Conservation (phyloP, 495 filamentous ascomycete species). For the Rhizodiscina lignyota region DNA sequence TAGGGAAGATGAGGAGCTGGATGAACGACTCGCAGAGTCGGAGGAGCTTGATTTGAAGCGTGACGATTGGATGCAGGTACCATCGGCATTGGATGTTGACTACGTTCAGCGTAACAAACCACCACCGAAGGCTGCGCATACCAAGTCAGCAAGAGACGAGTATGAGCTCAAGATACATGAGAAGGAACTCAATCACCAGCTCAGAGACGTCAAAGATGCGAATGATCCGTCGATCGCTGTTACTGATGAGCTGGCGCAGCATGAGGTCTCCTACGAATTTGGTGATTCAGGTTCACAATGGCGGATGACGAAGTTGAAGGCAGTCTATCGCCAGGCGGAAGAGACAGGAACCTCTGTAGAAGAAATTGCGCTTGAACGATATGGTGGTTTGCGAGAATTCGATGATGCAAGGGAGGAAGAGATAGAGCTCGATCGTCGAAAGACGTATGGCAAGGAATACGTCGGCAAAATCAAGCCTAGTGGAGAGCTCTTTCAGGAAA, state of each 20-base stretch:
- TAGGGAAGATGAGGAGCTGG: slow-evolving; percentile 20
- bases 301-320: slow-evolving; percentile 89
- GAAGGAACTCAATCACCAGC: slow-evolving; percentile 61
- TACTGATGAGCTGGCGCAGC: slow-evolving; percentile 33
- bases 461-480: slow-evolving; percentile 76
- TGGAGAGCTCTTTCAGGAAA: slow-evolving; percentile 70
- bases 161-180: slow-evolving; percentile 64
- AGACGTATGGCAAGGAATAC: slow-evolving; percentile 72
- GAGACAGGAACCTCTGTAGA: slow-evolving; percentile 55
- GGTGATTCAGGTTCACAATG: slow-evolving; percentile 81
- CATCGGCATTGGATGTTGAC: slow-evolving; percentile 65
- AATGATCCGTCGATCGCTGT: slow-evolving; percentile 15
- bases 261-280: slow-evolving; percentile 68
- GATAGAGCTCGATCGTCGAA: slow-evolving; percentile 72
- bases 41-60: slow-evolving; percentile 30
- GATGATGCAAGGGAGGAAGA: slow-evolving; percentile 93
- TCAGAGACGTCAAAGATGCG: slow-evolving; percentile 34
- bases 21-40: slow-evolving; percentile 11
- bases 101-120: slow-evolving; percentile 48
- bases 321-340: slow-evolving; percentile 65
- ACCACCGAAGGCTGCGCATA: slow-evolving; percentile 23
- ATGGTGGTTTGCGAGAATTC: slow-evolving; percentile 67
- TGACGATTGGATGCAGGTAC: slow-evolving; percentile 91
- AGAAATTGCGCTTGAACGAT: slow-evolving; percentile 65
- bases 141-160: slow-evolving; percentile 35